Percentiles rank a stretch among this genome's conserved stretches.
Evolutionary conservation across 1,284 basidiomycete species (phyloP).

Genomic region (Cystobasidium sp.): DNA sequence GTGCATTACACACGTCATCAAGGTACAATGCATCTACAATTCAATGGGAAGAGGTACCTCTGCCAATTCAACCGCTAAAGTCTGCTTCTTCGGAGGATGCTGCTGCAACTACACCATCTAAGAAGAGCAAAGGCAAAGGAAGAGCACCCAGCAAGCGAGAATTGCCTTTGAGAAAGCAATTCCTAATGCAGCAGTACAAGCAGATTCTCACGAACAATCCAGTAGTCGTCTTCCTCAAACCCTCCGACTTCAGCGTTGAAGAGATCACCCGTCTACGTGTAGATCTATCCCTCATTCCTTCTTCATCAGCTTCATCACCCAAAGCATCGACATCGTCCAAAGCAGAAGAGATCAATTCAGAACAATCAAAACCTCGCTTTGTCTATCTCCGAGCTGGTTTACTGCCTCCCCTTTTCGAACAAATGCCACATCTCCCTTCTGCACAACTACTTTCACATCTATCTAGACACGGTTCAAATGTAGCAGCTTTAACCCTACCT

Average conservation of each 20-base stretch:
- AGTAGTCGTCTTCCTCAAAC: constrained; percentile 59
- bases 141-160: constrained; percentile 15
- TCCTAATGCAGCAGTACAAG: constrained; percentile 57
- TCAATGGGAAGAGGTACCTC: not conserved
- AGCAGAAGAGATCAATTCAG: constrained; percentile 28
- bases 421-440: constrained; percentile 24
- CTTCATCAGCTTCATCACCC: constrained; percentile 23
- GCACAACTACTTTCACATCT: constrained; percentile 50
- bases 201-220: constrained; percentile 56
- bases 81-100: too few relatives aligned
- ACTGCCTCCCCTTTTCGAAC: constrained; percentile 51
- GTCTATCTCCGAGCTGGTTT: constrained; percentile 58
- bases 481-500: constrained; percentile 57
- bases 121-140: constrained; percentile 26
- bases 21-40: not conserved
- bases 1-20: not conserved
- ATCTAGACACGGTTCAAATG: constrained; percentile 49
- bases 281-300: constrained; percentile 54
- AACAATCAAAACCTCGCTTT: constrained; percentile 49
- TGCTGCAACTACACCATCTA: not conserved
- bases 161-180: constrained; percentile 56
- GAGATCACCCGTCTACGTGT: constrained; percentile 55
- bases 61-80: constrained; percentile 3
- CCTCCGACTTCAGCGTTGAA: constrained; percentile 56
- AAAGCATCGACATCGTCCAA: constrained; percentile 13